Base-by-base conservation (phyloP, 2,329 filamentous ascomycete species). In the Arthrinium phaeospermum region DNA sequence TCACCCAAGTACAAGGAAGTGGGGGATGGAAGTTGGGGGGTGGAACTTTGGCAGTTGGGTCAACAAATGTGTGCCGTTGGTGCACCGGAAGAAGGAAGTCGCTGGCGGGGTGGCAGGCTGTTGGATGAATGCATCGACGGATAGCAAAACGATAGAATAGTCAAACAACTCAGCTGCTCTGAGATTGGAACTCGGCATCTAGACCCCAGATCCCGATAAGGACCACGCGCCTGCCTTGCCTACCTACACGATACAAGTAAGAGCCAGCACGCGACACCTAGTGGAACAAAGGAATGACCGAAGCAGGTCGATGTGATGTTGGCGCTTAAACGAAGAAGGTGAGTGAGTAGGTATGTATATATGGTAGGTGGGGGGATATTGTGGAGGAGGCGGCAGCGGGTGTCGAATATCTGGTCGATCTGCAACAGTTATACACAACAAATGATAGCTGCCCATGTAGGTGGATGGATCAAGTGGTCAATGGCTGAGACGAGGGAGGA, bases 71-170 rank as follows among this genome's bases (percentile, higher is more conserved):
- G 30, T 51, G 51, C 51, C 71, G 68, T 67, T 64, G 68, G 68
- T 72, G 71, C 51, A 70, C 37, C 70, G 69, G 34, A 46, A 68
- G 30, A 77, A 80, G 79, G 75, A 79, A 78, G 79, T 45, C 75
- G 76, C 77, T 81, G 80, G 78, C 77, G 79, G 79, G 78, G 77
- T 78, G 78, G 73, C 27, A 74, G 74, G 76, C 76, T 76, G 79
- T 79, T 80, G 78, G 79, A 79, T 79, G 78, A 80, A 80, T 79
- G 79, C 78, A 80, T 79, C 76, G 76, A 77, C 67, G 45, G 34
- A 49, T 45, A 51, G 37, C 76, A 77, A 75, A 73, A 76, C 76
- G 73, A 78, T 75, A 78, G 79, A 72, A 78, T 71, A 76, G 71
- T 78, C 76, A 75, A 75, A 72, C 72, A 73, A 73, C 71, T 75